phyloP scores from a whole-genome alignment of 164 flowering plant species.

The Vitis amurensis region DNA sequence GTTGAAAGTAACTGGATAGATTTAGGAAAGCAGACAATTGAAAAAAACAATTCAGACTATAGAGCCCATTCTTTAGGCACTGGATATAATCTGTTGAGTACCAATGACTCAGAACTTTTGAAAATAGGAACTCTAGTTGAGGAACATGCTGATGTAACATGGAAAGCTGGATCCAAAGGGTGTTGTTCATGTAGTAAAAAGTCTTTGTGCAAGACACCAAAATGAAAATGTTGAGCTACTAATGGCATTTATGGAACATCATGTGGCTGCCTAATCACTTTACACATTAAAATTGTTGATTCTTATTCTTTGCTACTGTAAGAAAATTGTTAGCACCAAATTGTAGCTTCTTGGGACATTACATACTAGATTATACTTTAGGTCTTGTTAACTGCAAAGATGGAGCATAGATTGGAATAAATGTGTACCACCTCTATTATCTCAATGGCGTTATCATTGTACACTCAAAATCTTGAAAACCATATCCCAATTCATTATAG shows the following conservation, averaged over 20 bases:
- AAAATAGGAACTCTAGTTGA: slow-evolving; percentile 23
- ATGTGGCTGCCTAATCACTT: slow-evolving; percentile 50
- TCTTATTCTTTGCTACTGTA: too few species aligned
- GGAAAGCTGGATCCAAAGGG: slow-evolving; percentile 9
- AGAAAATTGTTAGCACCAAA: too few species aligned
- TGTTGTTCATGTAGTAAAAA: slow-evolving; percentile 69
- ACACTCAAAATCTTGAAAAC: too few species aligned
- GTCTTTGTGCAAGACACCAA: slow-evolving; percentile 69
- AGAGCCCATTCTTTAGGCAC: slow-evolving; percentile 9
- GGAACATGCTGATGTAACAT: not conserved
- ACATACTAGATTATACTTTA: too few species aligned
- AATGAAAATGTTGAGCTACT: slow-evolving; percentile 69
- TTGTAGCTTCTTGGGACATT: too few species aligned
- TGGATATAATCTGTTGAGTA: not conserved
- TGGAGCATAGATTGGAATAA: too few species aligned
- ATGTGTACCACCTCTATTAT: too few species aligned
- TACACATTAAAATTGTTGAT: too few species aligned
- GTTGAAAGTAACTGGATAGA: slow-evolving; percentile 44
- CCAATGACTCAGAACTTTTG: slow-evolving; percentile 9
- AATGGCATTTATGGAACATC: slow-evolving; percentile 47
- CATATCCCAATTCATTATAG: too few species aligned
- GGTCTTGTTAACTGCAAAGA: too few species aligned
- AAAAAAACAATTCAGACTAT: slow-evolving; percentile 39
- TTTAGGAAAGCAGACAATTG: slow-evolving; percentile 22
- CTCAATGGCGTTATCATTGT: too few species aligned